Percentiles rank a stretch among this genome's conserved stretches.
These are phyloP conservation scores for Sarcomyxa edulis DNA, from an alignment of 768 basidiomycete genomes.

Conservation along the genomic window DNA sequence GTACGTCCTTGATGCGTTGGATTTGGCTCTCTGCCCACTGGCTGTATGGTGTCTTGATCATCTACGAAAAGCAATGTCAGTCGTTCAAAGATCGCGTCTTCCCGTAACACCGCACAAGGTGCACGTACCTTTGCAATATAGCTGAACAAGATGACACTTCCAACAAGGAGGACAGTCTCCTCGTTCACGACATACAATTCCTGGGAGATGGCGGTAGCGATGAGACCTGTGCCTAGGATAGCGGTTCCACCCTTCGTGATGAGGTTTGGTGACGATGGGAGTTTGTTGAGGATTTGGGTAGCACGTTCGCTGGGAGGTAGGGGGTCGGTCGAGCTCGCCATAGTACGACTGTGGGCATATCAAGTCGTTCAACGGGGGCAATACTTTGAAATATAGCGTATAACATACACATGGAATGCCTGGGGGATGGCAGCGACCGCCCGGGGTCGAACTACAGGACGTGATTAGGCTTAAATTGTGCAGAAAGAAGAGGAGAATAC, in stretches of 20 bases:
- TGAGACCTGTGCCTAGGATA: slow-evolving; percentile 82
- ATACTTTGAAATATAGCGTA: slow-evolving; percentile 3
- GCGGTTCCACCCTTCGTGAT: slow-evolving; percentile 94
- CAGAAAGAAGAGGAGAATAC: not conserved
- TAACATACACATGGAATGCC: slow-evolving; percentile 41
- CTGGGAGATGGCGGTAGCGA: slow-evolving; percentile 91
- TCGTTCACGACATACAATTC: slow-evolving; percentile 98
- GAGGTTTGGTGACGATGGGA: slow-evolving; percentile 79
- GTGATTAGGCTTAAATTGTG: slow-evolving; percentile 5
- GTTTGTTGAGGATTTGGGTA: slow-evolving; percentile 81
- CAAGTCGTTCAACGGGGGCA: slow-evolving; percentile 8
- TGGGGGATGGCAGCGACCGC: slow-evolving; percentile 42
- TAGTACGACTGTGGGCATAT: slow-evolving; percentile 46
- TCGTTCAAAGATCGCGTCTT: not conserved
- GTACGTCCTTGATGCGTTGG: slow-evolving; percentile 73
- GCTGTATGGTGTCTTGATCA: slow-evolving; percentile 80
- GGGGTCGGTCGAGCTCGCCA: slow-evolving; percentile 56
- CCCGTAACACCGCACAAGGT: not conserved
- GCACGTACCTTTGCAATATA: slow-evolving; percentile 72
- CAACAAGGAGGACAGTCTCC: slow-evolving; percentile 85
- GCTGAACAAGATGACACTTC: slow-evolving; percentile 76
- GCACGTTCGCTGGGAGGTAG: slow-evolving; percentile 86
- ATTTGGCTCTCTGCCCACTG: slow-evolving; percentile 92
- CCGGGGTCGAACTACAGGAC: slow-evolving; percentile 46
- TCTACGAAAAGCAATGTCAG: slow-evolving; percentile 32